Conservation (phyloP, 164 flowering plant genomes). For the Vitis cinerea region DNA sequence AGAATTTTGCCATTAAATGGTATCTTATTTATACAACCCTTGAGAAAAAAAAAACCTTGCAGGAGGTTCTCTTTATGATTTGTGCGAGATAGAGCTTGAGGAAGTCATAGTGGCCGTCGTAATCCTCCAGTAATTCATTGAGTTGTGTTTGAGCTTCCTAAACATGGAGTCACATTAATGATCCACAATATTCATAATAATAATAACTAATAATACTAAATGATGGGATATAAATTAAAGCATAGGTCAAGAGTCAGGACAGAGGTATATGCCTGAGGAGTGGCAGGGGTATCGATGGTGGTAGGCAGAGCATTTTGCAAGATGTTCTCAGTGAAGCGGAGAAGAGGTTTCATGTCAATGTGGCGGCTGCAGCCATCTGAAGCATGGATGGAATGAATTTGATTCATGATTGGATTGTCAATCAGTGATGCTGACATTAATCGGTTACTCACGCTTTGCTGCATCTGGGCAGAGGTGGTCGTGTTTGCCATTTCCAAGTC, state of each 20-base stretch:
- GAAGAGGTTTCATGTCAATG: conserved; percentile 49
- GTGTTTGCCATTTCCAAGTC: not conserved
- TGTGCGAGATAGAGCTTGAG: conserved; percentile 25
- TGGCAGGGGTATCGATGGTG: conserved; percentile 12
- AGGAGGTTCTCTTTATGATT: conserved; percentile 29
- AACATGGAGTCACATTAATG: not conserved
- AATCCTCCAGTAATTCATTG: conserved; percentile 33
- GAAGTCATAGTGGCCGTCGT: conserved; percentile 25
- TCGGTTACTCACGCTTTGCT: conserved; percentile 24
- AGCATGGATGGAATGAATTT: conserved; percentile 58
- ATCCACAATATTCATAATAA: too few relatives aligned
- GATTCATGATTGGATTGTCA: conserved; percentile 61
- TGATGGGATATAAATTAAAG: not conserved
- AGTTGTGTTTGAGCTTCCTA: conserved; percentile 31
- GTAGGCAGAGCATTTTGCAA: conserved; percentile 28
- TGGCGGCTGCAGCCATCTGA: conserved; percentile 51
- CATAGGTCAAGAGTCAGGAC: too few relatives aligned
- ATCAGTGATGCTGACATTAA: conserved; percentile 41
- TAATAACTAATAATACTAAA: too few relatives aligned
- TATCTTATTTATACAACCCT: too few relatives aligned
- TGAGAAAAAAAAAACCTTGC: conserved; percentile 30
- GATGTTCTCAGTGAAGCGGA: conserved; percentile 58
- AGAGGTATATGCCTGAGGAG: conserved; percentile 5
- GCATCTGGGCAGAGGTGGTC: conserved; percentile 6
- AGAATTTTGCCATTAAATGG: too few relatives aligned